Evolutionary conservation across 2,329 filamentous ascomycete species (phyloP), one percentile per base, ranked within the genome.

Genomic region (Ceratocystis lukuohia): DNA sequence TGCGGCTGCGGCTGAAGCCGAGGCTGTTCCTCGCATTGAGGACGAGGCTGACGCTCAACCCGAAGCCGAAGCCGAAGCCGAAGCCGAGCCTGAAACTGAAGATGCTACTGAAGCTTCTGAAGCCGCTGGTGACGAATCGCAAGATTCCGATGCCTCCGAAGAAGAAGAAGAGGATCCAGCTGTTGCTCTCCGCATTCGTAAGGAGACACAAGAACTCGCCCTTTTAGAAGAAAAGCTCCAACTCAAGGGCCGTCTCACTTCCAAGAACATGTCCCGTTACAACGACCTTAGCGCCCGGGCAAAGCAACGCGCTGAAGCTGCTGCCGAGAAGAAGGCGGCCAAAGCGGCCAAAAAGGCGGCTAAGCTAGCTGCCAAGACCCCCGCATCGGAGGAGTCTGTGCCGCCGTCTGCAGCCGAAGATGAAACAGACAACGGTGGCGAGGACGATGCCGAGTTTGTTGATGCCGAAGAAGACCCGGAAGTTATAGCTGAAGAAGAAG

Each of bases 271-370:
- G 15, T 12, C n/a, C n/a, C 64, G 67, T 12, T 68, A 64, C 61
- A 64, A 64, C 20, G 64, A 68, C 3, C 56, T 68, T 7, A 45
- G 53, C n/a, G 65, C 50, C n/a, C 61, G 56, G 8, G 64, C 61
- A 5, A 30, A 50, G 15, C 56, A 65, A 41, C 64, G 64, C 37
- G 56, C 41, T 2, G 65, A 68, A 33, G 61, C 56, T 17, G 59
- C 61, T 48, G 44, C 59, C 7, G 76, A 73, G 61, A 74, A 73
- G 8, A 72, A 73, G 41, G 76, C 72, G n/a, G 74, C 70, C 7
- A 75, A 75, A 45, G 76, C 75, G n/a, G 76, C 75, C 17, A 70
- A 71, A n/a, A 72, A 74, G 70, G 71, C 74, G 69, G 67, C 74
- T 69, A 59, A 59, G 17, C 56, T 59, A n/a, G 71, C 70, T 62